These are phyloP conservation scores for Adansonia gregorii DNA, from an alignment of 441 rosid genomes.

Conservation along the genomic window DNA sequence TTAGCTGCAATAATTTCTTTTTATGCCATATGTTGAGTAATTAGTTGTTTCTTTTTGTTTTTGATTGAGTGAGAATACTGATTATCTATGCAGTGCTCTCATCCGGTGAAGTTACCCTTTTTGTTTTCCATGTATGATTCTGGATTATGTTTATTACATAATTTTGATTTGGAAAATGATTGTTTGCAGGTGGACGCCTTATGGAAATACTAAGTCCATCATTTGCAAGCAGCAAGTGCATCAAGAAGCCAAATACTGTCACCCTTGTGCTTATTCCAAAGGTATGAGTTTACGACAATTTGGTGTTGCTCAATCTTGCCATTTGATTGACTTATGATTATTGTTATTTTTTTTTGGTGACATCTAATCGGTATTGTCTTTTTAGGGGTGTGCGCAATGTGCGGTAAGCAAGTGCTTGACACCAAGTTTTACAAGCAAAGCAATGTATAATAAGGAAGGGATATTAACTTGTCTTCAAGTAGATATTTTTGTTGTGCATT, in stretches of 20 bases:
- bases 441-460: conserved; percentile 53
- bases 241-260: conserved; percentile 94
- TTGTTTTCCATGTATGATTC: not conserved
- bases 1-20: not conserved
- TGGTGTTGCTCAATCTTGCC: conserved; percentile 8
- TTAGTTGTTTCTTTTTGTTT: not conserved
- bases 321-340: not conserved
- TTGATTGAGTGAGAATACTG: not conserved
- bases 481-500: conserved; percentile 10
- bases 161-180: conserved; percentile 1
- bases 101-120: not conserved
- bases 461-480: not conserved
- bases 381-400: conserved; percentile 93
- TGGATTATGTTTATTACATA: not conserved
- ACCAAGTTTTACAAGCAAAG: conserved; percentile 95
- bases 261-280: conserved; percentile 93
- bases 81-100: not conserved
- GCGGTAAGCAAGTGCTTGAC: conserved; percentile 97
- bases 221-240: conserved; percentile 98
- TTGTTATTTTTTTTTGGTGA: not conserved
- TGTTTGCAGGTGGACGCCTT: conserved; percentile 83
- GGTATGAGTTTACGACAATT: conserved; percentile 39
- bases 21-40: not conserved
- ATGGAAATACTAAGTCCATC: conserved; percentile 82
- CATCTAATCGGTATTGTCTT: not conserved